Base-by-base conservation (phyloP, 805 yeast genomes). In the Yarrowia divulgata region DNA sequence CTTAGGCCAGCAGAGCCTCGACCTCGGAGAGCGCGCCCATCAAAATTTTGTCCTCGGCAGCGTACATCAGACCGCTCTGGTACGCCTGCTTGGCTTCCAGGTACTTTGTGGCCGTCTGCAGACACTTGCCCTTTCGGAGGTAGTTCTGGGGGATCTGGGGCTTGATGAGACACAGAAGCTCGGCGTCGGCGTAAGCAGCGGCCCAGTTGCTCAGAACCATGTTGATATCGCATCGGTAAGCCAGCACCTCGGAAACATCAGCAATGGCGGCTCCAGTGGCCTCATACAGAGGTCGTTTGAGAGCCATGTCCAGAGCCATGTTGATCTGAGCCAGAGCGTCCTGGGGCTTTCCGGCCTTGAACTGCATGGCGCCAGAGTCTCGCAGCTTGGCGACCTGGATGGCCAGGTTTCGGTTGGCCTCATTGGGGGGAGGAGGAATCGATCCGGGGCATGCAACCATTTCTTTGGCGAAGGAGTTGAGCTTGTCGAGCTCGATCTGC, bases 271-370 rank as follows among this genome's bases (percentile, higher is more conserved):
- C 71, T 54, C 71, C 73, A 9, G 78, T 73, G 19, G 80, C 72
- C 71, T 81, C 84, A 80, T 82, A 81, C 19, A 76, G 73, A 10
- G 82, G 78, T 54, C 84, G 77, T 48, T 77, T 74, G 48, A 77
- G 72, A 18, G 81, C 82, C 76, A 79, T 75, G 40, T 78, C 81
- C 29, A 81, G 72, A 8, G 84, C 83, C 48, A 80, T 73, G 18
- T 76, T 70, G 67, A 78, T 75, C 69, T 75, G 69, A 70, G 75
- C 75, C 34, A 77, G 73, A 9, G 83, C 83, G 39, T 81, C 84
- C 16, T 69, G 71, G 29, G 71, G 69, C 67, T 75, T 74, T 7
- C 73, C 72, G 34, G 71, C 52, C 70, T 74, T 73, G 54, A 79
- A 71, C 19, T 75, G 73, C 52, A 71, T 71, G 19, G 74, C 71